Evolutionary conservation across 129 eudicot genomes (phyloP), one percentile per base, ranked within the genome.

Genomic region (Rutidosis leptorrhynchoides): DNA sequence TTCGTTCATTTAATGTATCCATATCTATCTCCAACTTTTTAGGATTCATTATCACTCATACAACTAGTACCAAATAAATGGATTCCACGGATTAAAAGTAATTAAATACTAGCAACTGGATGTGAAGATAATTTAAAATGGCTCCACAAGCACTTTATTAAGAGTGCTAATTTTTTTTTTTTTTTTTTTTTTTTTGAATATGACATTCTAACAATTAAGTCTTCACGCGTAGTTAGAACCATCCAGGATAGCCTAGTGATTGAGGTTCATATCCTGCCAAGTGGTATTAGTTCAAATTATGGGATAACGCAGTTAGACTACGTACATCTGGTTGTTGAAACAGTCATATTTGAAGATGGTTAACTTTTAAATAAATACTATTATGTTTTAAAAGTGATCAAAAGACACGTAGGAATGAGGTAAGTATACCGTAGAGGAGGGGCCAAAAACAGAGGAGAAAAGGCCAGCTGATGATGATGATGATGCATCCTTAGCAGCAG

Each of bases 371-470:
- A n/a, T n/a, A n/a, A n/a, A n/a, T n/a, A n/a, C n/a, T n/a, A n/a
- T n/a, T n/a, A n/a, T n/a, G n/a, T n/a, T n/a, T n/a, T n/a, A n/a
- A n/a, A 59, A 45, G 2, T 17, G 22, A 43, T 45, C 20, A 7
- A 21, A 71, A 48, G 51, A 33, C 29, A 51, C 27, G 2, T 11
- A 2, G 45, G 29, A 14, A 14, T 52, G 74, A 45, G 53, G 58
- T 14, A 55, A 32, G 22, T 6, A 32, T 82, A 90, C 97, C 81
- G 77, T 82, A 46, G 95, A 75, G 29, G 87, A 43, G 30, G 94
- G 94, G 7, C 94, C 96, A 68, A 91, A 91, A 74, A 87, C 89
- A 29, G 94, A 79, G 72, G 72, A 83, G 61, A 91, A 91, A 60
- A 81, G 71, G 40, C 83, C 79, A 8, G 87, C 43, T 24, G 95